These are phyloP conservation scores for Hypoxylon perforatum DNA, from an alignment of 495 filamentous ascomycete genomes.

Conservation along the genomic window DNA sequence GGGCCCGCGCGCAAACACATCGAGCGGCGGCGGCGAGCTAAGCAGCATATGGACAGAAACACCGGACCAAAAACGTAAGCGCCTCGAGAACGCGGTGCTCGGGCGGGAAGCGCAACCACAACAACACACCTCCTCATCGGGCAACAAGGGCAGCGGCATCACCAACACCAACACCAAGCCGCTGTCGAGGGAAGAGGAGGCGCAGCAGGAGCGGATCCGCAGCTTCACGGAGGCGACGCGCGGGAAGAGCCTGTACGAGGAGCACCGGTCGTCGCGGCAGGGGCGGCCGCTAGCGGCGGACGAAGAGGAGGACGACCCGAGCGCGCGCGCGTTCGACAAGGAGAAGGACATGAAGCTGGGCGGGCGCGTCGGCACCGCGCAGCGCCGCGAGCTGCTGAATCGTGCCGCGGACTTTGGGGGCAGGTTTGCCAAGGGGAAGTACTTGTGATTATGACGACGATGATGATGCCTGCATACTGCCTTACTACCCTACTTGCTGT, in stretches of 20 bases:
- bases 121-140: no score
- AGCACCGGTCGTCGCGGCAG: slow-evolving; percentile 59
- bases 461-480: not conserved
- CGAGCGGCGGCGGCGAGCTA: slow-evolving; percentile 56
- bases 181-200: slow-evolving; percentile 53
- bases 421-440: slow-evolving; percentile 83
- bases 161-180: not conserved
- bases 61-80: slow-evolving; percentile 83
- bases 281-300: slow-evolving; percentile 33
- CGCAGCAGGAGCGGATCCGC: slow-evolving; percentile 47
- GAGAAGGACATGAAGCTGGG: slow-evolving; percentile 94
- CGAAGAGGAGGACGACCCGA: slow-evolving; percentile 89
- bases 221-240: slow-evolving; percentile 61
- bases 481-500: not conserved
- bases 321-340: slow-evolving; percentile 84
- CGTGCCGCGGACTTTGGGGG: slow-evolving; percentile 85
- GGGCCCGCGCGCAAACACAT: slow-evolving; percentile 54
- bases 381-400: slow-evolving; percentile 83
- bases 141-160: not conserved
- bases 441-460: slow-evolving; percentile 60
- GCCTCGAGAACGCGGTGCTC: slow-evolving; percentile 86
- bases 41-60: slow-evolving; percentile 90
- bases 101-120: slow-evolving; percentile 63
- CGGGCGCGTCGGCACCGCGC: slow-evolving; percentile 74
- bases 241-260: slow-evolving; percentile 71